Evolutionary conservation across 805 yeast species (phyloP).

Genomic region (Starmera quercuum): DNA sequence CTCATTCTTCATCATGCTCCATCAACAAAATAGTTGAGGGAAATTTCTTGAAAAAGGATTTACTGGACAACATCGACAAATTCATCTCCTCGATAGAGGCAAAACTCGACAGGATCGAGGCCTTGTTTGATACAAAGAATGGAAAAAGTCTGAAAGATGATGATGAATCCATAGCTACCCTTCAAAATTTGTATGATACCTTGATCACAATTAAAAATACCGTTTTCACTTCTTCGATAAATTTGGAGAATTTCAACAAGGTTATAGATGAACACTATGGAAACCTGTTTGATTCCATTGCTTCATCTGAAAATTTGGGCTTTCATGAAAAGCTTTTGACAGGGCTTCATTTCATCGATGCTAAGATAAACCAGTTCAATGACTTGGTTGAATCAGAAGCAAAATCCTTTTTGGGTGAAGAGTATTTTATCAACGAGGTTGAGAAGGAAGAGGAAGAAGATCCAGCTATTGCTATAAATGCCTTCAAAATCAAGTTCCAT

Average conservation of each 20-base stretch:
- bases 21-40: constrained; percentile 16
- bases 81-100: constrained; percentile 19
- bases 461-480: constrained; percentile 13
- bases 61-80: constrained; percentile 14
- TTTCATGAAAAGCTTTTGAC: constrained; percentile 26
- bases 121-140: not conserved
- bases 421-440: constrained; percentile 9
- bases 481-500: constrained; percentile 29
- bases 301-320: constrained; percentile 13
- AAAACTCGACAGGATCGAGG: constrained; percentile 17
- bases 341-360: constrained; percentile 31
- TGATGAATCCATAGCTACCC: constrained; percentile 12
- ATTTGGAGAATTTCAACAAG: constrained; percentile 14
- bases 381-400: constrained; percentile 21
- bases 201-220: constrained; percentile 18
- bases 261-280: constrained; percentile 20
- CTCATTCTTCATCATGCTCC: constrained; percentile 18
- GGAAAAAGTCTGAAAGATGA: constrained; percentile 2
- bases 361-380: constrained; percentile 32
- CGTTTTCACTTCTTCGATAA: constrained; percentile 13
- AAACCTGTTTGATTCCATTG: constrained; percentile 15
- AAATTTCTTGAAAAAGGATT: constrained; percentile 16
- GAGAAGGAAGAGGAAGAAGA: constrained; percentile 16
- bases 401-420: constrained; percentile 10
- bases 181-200: constrained; percentile 19